These are phyloP conservation scores for Candida oleophila DNA, from an alignment of 805 yeast species.

Conservation along the genomic window DNA sequence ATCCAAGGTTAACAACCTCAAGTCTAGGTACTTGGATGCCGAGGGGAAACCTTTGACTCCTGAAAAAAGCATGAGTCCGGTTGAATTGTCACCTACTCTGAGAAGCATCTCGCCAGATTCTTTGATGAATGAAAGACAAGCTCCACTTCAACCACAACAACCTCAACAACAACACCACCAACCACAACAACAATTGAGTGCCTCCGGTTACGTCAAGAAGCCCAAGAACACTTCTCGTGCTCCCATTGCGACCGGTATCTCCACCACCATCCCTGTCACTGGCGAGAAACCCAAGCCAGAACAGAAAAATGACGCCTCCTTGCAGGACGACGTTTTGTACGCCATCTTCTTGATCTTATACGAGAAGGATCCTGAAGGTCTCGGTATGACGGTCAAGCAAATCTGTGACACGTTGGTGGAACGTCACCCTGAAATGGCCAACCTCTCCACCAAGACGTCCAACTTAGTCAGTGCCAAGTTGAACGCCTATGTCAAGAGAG, in stretches of 20 bases:
- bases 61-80: constrained; percentile 26
- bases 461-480: constrained; percentile 79
- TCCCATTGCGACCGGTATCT: constrained; percentile 67
- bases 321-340: constrained; percentile 73
- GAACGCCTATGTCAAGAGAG: constrained; percentile 81
- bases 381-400: constrained; percentile 89
- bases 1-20: constrained; percentile 16
- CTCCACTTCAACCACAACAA: constrained; percentile 9
- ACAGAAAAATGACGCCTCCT: constrained; percentile 55
- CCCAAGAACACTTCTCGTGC: constrained; percentile 41
- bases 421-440: constrained; percentile 82
- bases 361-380: constrained; percentile 65
- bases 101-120: constrained; percentile 46
- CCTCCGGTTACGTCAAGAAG: constrained; percentile 23
- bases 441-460: constrained; percentile 74
- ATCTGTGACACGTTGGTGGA: constrained; percentile 74
- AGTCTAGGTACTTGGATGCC: constrained; percentile 13
- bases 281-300: constrained; percentile 69
- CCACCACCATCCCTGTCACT: constrained; percentile 78
- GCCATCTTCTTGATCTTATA: constrained; percentile 72
- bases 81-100: constrained; percentile 34
- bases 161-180: constrained; percentile 10
- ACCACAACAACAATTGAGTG: constrained; percentile 8
- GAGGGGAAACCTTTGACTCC: constrained; percentile 23
- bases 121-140: constrained; percentile 25